Percentiles rank a stretch among this genome's conserved stretches.
These are phyloP conservation scores for Fragaria iinumae DNA, from an alignment of 306 rosid species.

Conservation along the genomic window DNA sequence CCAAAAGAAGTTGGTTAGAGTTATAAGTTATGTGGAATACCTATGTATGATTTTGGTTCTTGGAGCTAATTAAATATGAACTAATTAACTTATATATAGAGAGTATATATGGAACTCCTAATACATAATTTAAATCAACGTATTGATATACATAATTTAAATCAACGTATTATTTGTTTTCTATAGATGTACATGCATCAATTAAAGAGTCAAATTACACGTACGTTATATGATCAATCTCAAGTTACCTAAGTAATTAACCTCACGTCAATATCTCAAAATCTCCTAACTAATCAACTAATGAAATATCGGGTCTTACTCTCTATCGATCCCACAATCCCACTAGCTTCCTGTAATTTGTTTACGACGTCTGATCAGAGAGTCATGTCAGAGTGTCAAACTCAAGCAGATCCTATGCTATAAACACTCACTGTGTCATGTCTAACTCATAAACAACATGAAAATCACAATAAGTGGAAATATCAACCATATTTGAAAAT, in stretches of 20 bases:
- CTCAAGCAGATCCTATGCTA: slow-evolving; percentile 3
- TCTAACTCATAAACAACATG: neutral
- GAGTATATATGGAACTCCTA: neutral
- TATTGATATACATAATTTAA: too few relatives aligned
- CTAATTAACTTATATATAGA: too few relatives aligned
- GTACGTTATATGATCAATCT: too few relatives aligned
- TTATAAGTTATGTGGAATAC: neutral
- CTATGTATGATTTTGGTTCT: neutral
- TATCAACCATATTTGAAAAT: neutral
- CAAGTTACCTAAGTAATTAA: neutral
- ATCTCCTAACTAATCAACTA: neutral
- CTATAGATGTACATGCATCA: too few relatives aligned
- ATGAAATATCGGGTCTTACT: too few relatives aligned
- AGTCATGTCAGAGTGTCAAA: slow-evolving; percentile 5
- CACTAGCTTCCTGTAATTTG: too few relatives aligned
- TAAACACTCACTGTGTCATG: slow-evolving; percentile 16
- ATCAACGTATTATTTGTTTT: too few relatives aligned
- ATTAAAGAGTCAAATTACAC: too few relatives aligned
- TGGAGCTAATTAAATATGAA: neutral
- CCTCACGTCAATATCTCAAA: neutral
- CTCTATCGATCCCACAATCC: too few relatives aligned
- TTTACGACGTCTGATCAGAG: neutral
- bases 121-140: too few relatives aligned
- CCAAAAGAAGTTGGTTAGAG: neutral
- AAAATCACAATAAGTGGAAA: neutral